phyloP scores from a whole-genome alignment of 2,329 filamentous ascomycete genomes.

The Sporothrix pseudoabietina region DNA sequence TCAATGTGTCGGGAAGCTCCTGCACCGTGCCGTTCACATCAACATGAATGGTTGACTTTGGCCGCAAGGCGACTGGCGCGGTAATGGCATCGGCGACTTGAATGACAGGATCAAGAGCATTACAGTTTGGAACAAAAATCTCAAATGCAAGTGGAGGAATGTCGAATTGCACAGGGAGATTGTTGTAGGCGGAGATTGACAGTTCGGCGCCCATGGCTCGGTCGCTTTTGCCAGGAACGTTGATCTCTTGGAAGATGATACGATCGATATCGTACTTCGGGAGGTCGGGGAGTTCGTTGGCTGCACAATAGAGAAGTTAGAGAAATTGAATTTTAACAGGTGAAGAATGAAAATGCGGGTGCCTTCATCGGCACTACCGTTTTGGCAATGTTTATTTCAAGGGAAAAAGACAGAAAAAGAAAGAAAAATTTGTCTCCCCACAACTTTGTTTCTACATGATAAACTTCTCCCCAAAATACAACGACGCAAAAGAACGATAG shows the following conservation, averaged over 20 bases:
- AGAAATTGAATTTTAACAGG: slow-evolving; percentile 21
- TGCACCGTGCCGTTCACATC: slow-evolving; percentile 72
- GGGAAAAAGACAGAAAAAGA: neutral
- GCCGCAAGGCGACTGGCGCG: slow-evolving; percentile 64
- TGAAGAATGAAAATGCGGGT: neutral
- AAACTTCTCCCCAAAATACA: slow-evolving; percentile 63
- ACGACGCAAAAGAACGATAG: slow-evolving; percentile 63
- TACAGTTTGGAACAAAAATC: slow-evolving; percentile 81
- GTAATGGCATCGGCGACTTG: slow-evolving; percentile 76
- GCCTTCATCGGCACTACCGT: neutral
- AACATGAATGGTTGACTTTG: slow-evolving; percentile 67
- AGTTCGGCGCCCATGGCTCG: slow-evolving; percentile 80
- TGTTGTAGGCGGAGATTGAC: slow-evolving; percentile 70
- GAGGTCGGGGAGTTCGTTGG: slow-evolving; percentile 70
- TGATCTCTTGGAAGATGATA: slow-evolving; percentile 77
- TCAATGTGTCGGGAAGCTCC: slow-evolving; percentile 73
- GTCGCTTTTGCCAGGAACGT: slow-evolving; percentile 48
- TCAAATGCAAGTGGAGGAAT: slow-evolving; percentile 82
- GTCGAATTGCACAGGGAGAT: slow-evolving; percentile 74
- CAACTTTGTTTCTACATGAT: slow-evolving; percentile 41
- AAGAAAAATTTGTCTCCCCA: neutral
- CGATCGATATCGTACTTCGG: slow-evolving; percentile 81
- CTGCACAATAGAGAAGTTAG: slow-evolving; percentile 52
- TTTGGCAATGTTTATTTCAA: neutral
- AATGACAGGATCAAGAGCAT: slow-evolving; percentile 70